Base-by-base conservation (phyloP, 192 early-diverging fungal genomes). In the Backusella circina region DNA sequence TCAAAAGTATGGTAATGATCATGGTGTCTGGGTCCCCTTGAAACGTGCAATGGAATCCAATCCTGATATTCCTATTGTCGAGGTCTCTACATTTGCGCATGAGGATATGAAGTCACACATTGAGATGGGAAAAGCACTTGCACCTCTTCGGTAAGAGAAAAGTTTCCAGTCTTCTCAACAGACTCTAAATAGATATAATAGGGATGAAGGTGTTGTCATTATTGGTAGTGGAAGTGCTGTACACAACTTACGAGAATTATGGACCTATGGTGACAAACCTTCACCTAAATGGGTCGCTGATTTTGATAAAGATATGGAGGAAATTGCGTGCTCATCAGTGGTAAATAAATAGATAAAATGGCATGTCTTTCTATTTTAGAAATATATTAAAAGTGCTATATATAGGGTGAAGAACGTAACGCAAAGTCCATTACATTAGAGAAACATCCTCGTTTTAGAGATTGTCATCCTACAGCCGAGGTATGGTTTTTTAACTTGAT, bases 21-120 rank as follows among this genome's bases (percentile, higher is more conserved):
- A 93, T 68, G 91, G 91, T 26, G 86, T 87, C 2, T 93, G 91
- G 91, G 89, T 91, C 0, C 90, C 88, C 4, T 71, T 91, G 30
- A 86, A 91, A 39, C 81, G 88, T 18, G 90, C 90, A n/a, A 82
- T 91, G 12, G 77, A 86, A 50, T 83, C 80, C 0, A 80, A 85
- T 15, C 76, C 78, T 30, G 81, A 82, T 12, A 86, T 93, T 69
- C 91, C 91, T 0, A 86, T 93, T 68, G 78, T 90, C 13, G 90
- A 91, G 72, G 81, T 93, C 37, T 91, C 90, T n/a, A 79, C 89
- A 2, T 87, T 80, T 35, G 74, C 73, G 18, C 81, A 87, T 66
- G 87, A 91, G 64, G 84, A 83, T 2, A 87, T 90, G 76, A 77
- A 80, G 8, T 66, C 79, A 32, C 88, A 93, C 64, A 41, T 89